A percentile compares a stretch with the other conserved stretches of the same genome.
phyloP scores from a whole-genome alignment of 163 green algal species.

The Prototheca wickerhamii region DNA sequence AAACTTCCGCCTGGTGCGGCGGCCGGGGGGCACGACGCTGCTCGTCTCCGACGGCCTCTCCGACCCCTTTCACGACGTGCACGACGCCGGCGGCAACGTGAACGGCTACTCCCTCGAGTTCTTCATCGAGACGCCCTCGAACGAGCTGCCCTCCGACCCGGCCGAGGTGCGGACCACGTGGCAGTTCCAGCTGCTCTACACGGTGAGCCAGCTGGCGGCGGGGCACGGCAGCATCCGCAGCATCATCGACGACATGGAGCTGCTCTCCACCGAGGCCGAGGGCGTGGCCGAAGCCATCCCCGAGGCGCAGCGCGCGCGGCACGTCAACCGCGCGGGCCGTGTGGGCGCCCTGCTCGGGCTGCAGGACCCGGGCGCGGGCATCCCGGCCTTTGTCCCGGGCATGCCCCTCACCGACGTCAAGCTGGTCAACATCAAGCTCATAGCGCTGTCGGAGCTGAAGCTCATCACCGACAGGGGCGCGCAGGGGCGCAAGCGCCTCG shows the following conservation, averaged over 20 bases:
- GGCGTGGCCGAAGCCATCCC: conserved; percentile 43
- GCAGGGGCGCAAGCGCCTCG: conserved; percentile 35
- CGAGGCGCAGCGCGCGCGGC: conserved; percentile 3
- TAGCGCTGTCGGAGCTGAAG: conserved; percentile 44
- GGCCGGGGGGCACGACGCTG: conserved; percentile 39
- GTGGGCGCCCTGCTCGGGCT: conserved; percentile 50
- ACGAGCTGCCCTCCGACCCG: conserved; percentile 32
- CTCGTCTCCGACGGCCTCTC: conserved; percentile 46
- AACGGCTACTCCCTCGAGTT: conserved; percentile 58
- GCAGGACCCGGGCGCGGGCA: conserved; percentile 10
- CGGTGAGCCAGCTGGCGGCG: conserved; percentile 46
- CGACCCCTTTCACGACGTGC: conserved; percentile 55
- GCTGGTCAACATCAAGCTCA: conserved; percentile 58
- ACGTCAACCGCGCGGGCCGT: conserved; percentile 37
- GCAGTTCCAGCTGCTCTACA: conserved; percentile 59
- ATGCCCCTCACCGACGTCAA: conserved; percentile 52
- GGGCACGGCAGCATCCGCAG: conserved; percentile 41
- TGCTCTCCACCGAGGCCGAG: conserved; percentile 57
- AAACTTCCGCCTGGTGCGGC: conserved; percentile 39
- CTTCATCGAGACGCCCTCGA: conserved; percentile 45
- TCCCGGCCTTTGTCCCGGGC: conserved; percentile 31
- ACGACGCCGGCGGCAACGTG: conserved; percentile 42
- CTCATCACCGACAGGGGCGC: conserved; percentile 49
- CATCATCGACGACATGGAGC: conserved; percentile 56
- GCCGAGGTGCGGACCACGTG: conserved; percentile 40